Evolutionary conservation across 805 yeast species (phyloP).

Genomic region (Ascoidea asiatica): DNA sequence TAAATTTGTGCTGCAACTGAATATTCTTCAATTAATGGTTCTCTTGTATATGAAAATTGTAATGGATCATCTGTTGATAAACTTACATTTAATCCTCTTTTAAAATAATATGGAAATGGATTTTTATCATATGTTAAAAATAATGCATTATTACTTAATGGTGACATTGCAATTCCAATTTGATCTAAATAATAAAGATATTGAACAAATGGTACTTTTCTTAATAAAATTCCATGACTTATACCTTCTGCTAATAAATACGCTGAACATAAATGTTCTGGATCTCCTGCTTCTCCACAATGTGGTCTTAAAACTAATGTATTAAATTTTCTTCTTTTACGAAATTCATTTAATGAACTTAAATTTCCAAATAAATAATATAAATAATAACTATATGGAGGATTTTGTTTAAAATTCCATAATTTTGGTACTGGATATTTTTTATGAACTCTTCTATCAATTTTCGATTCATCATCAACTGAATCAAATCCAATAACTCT

Average conservation of each 20-base stretch:
- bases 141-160: slow-evolving; percentile 89
- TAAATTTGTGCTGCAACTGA: slow-evolving; percentile 98
- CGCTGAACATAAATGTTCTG: slow-evolving; percentile 88
- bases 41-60: slow-evolving; percentile 93
- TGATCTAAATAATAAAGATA: slow-evolving; percentile 89
- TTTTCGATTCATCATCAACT: slow-evolving; percentile 94
- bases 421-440: slow-evolving; percentile 76
- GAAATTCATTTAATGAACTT: slow-evolving; percentile 75
- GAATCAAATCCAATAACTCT: slow-evolving; percentile 97
- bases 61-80: slow-evolving; percentile 95
- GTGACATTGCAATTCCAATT: slow-evolving; percentile 97
- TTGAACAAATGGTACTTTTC: slow-evolving; percentile 92
- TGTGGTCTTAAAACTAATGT: slow-evolving; percentile 95
- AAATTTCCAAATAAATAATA: slow-evolving; percentile 82
- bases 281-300: slow-evolving; percentile 99
- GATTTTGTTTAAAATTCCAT: slow-evolving; percentile 73
- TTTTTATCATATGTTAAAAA: slow-evolving; percentile 94
- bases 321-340: slow-evolving; percentile 62
- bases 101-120: slow-evolving; percentile 85
- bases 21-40: slow-evolving; percentile 93
- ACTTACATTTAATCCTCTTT: slow-evolving; percentile 87
- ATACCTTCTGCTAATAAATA: slow-evolving; percentile 84
- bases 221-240: slow-evolving; percentile 85
- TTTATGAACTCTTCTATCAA: slow-evolving; percentile 68
- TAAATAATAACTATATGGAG: slow-evolving; percentile 94